These are phyloP conservation scores for Starmerella geochares DNA, from an alignment of 805 yeast species.

Conservation along the genomic window DNA sequence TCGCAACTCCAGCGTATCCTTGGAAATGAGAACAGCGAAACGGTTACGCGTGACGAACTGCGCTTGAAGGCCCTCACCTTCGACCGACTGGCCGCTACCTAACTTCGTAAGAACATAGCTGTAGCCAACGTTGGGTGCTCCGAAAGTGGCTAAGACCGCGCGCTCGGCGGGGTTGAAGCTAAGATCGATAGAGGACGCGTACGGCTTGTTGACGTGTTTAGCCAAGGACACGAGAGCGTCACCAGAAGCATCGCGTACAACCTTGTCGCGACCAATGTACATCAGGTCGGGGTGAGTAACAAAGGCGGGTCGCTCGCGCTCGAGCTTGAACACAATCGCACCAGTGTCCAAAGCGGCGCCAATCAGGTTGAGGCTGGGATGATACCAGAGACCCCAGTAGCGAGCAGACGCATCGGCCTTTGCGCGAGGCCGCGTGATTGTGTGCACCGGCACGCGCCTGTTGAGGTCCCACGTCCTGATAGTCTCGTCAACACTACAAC, in stretches of 20 bases:
- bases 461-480: slow-evolving; percentile 94
- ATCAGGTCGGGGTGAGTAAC: slow-evolving; percentile 52
- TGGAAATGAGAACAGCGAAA: slow-evolving; percentile 67
- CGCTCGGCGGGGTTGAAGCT: slow-evolving; percentile 90
- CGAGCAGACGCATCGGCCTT: slow-evolving; percentile 33
- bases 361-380: slow-evolving; percentile 81
- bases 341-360: slow-evolving; percentile 97
- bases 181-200: slow-evolving; percentile 35
- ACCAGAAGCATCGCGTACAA: slow-evolving; percentile 41
- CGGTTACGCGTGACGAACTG: slow-evolving; percentile 90
- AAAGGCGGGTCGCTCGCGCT: slow-evolving; percentile 94
- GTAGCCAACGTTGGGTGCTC: slow-evolving; percentile 38
- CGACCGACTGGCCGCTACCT: slow-evolving; percentile 50
- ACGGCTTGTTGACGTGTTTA: slow-evolving; percentile 3
- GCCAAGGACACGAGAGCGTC: slow-evolving; percentile 62
- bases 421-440: slow-evolving; percentile 85
- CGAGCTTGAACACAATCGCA: slow-evolving; percentile 93
- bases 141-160: slow-evolving; percentile 58
- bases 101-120: slow-evolving; percentile 47
- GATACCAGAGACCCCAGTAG: slow-evolving; percentile 85
- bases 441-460: slow-evolving; percentile 85
- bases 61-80: slow-evolving; percentile 37
- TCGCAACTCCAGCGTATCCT: slow-evolving; percentile 65
- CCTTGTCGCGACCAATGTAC: slow-evolving; percentile 74
- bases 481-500: slow-evolving; percentile 93